Evolutionary conservation across 192 early-diverging fungal species (phyloP), one percentile per base, ranked within the genome.

Genomic region (Podila epicladia): DNA sequence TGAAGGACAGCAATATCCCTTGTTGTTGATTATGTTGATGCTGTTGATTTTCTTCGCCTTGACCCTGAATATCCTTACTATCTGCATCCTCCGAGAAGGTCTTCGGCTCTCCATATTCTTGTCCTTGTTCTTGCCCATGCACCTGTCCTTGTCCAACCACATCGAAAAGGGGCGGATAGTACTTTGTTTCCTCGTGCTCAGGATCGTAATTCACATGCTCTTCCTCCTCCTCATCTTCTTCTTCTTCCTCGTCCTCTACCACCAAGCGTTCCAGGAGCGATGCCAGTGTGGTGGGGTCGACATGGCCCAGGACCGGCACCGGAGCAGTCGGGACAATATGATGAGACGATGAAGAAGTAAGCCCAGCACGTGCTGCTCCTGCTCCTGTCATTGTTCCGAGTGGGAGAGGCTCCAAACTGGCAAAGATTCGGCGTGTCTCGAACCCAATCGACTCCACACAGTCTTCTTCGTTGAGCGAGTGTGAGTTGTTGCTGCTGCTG

Each of bases 401-500:
- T 11, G 35, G 35, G 5, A 60, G 15, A 13, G n/a, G 15, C 2
- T 60, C 15, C 24, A 31, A 17, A 33, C 31, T 60, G 59, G 59
- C 28, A 31, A 31, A 60, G 31, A 31, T 29, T 26, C 59, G 15
- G 31, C 59, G 22, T 64, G 29, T 58, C 75, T 11, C 64, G 64
- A 37, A 19, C 13, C 55, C 65, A 48, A 31, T 41, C 15, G 41
- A 17, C 41, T 63, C 38, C 24, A 24, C 45, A 45, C 49, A 38
- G 7, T 26, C 48, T 48, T 62, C 32, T 7, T 62, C 60, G 41
- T 45, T 1, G 41, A 45, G 41, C 41, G 15, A 45, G 41, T 45
- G 41, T 11, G 41, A 0, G 15, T 11, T 45, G 41, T 15, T 45
- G 41, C 29, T 29, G 29, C 29, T 29, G 29, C 3, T 29, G 29